Base-by-base conservation (phyloP, 257 asterid genomes). In the Haberlea rhodopensis region DNA sequence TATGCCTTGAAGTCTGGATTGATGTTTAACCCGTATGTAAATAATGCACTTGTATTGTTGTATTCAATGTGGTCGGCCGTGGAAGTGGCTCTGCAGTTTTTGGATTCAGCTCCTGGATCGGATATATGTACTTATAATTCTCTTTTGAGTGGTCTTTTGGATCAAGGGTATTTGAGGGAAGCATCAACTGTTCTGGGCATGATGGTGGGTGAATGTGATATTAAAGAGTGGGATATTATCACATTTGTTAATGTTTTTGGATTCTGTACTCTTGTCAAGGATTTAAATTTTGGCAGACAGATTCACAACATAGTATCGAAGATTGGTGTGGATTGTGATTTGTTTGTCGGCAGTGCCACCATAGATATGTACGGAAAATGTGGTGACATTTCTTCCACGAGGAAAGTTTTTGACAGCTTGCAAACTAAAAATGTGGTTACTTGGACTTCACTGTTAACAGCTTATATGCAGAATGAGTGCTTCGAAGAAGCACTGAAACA, bases 311-410 rank as follows among this genome's bases (percentile, higher is more conserved):
- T 76, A 60, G 37, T 81, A 63, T 24, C 84, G 71, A 89, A 78
- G 79, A 66, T 37, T 25, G 83, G 85, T 57, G 66, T 79, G 58
- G 75, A 66, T 69, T 52, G 60, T 57, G 85, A 91, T 84, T 34
- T 78, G 55, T 87, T 78, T 63, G 69, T 89, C 11, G 83, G 83
- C 21, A 83, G 91, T 27, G 80, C 94, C 22, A 65, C 80, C 3
- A 67, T 89, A 25, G 98, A 89, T 72, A 87, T 85, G 89, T 89
- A 92, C 28, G 96, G 97, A 24, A 87, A 92, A 80, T 89, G 94
- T 62, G 86, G 94, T 26, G 86, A 84, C 26, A 61, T 87, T 56
- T 70, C 28, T 5, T 61, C 57, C 8, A 80, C 85, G 71, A 77
- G 82, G 71, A 71, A 59, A 34, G 65, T 71, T 54, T 91, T 87